Evolutionary conservation across 441 rosid genomes (phyloP).

Genomic region (Codiaeum variegatum): DNA sequence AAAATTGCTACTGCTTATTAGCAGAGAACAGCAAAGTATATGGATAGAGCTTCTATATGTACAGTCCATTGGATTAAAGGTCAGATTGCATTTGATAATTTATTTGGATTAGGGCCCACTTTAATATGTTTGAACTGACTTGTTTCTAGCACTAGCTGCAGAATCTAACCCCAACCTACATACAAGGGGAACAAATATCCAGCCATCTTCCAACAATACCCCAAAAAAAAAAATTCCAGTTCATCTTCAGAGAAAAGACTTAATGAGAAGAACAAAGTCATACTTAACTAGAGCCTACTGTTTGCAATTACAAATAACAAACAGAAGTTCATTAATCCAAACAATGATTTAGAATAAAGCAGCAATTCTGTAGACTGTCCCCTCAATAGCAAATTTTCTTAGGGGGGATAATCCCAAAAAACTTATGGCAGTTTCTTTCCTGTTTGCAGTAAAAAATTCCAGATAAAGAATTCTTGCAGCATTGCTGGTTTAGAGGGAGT

Average conservation of each 20-base stretch:
- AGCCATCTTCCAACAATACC: not conserved
- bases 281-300: not conserved
- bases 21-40: not conserved
- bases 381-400: not conserved
- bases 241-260: not conserved
- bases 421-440: not conserved
- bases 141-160: not conserved
- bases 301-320: not conserved
- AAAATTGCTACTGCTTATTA: not conserved
- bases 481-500: too few species aligned
- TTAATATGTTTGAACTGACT: not conserved
- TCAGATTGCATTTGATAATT: not conserved
- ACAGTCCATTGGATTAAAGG: not conserved
- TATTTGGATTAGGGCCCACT: not conserved
- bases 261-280: not conserved
- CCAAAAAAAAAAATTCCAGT: not conserved
- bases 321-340: not conserved
- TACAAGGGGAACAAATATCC: slow-evolving; percentile 4
- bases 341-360: not conserved
- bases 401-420: not conserved
- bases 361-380: not conserved
- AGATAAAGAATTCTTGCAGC: not conserved
- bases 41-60: not conserved
- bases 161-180: not conserved
- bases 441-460: not conserved